Conservation (phyloP, 2,329 filamentous ascomycete genomes). For the Alternaria alternata region DNA sequence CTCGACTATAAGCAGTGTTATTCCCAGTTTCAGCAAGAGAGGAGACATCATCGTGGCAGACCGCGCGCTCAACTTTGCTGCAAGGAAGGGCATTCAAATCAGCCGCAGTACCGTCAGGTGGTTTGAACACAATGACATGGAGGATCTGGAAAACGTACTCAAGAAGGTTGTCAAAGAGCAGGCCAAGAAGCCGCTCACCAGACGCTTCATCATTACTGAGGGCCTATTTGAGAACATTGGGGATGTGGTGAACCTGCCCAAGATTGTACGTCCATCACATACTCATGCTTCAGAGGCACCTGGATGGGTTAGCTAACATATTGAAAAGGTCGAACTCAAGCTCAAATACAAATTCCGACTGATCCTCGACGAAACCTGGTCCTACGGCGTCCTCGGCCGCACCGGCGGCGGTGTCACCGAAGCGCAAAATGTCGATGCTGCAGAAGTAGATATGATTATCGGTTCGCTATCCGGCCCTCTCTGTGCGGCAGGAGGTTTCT, state of each 20-base stretch:
- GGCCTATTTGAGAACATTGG: slow-evolving; percentile 91
- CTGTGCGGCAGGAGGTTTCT: slow-evolving; percentile 94
- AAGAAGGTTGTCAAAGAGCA: slow-evolving; percentile 88
- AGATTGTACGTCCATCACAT: slow-evolving; percentile 68
- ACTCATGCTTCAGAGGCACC: background rate
- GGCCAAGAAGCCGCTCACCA: slow-evolving; percentile 84
- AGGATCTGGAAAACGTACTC: slow-evolving; percentile 86
- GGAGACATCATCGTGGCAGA: slow-evolving; percentile 98
- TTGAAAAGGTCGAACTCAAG: slow-evolving; percentile 80
- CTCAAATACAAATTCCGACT: slow-evolving; percentile 97
- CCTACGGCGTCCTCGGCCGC: slow-evolving; percentile 90
- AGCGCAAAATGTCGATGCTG: slow-evolving; percentile 93
- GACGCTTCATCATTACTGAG: slow-evolving; percentile 95
- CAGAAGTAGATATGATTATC: slow-evolving; percentile 95
- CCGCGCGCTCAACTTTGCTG: slow-evolving; percentile 89
- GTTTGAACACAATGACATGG: slow-evolving; percentile 97
- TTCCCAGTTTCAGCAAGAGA: slow-evolving; percentile 95
- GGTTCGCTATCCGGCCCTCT: slow-evolving; percentile 90
- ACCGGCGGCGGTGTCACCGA: slow-evolving; percentile 94
- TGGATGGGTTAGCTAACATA: slow-evolving; percentile 10
- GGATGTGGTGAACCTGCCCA: slow-evolving; percentile 84
- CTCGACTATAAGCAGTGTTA: slow-evolving; percentile 95
- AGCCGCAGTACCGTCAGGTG: slow-evolving; percentile 89
- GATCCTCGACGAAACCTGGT: slow-evolving; percentile 97
- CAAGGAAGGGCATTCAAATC: slow-evolving; percentile 93